Evolutionary conservation across 2,329 filamentous ascomycete species (phyloP), one percentile per base, ranked within the genome.

Genomic region (Aspergillus melleus): DNA sequence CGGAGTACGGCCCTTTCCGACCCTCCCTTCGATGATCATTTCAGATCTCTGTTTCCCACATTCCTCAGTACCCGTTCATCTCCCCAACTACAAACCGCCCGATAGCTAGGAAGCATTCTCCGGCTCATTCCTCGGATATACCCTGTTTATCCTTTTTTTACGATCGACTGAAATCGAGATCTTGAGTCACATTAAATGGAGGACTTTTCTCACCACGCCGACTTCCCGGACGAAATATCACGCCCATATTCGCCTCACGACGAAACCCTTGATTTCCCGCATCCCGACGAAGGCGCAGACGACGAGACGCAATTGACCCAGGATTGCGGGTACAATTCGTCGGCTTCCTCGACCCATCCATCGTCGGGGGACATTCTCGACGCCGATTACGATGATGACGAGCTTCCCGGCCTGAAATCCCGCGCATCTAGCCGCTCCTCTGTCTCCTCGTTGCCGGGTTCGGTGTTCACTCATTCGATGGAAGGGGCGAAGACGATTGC

Each of bases 401-500:
- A 60, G 16, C 55, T 69, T n/a, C 59, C 60, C 6, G 64, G 63
- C 1, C 32, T 66, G 29, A 67, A 68, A 32, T 75, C 73, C 2
- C 64, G 70, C 51, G 62, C 70, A 44, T 77, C 76, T 5, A 78
- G 75, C 58, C 74, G 71, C 36, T 78, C 77, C 6, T 79, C 77
- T 1, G 65, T 78, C 24, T 79, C 76, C 6, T 79, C 77, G 0
- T 65, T 77, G 11, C 76, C 77, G 5, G 73, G 69, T 19, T 79
- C 76, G 1, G 72, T 77, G 6, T 64, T 77, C 8, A 63, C 76
- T 10, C 71, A 76, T 51, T 64, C 73, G 1, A 64, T 66, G 29
- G 68, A 70, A 22, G 59, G 64, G n/a, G 57, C 64, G n/a, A 71
- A 70, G 24, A 57, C 67, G 20, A 62, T 66, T 60, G 3, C 68